A percentile compares a stretch with the other conserved stretches of the same genome.
Evolutionary conservation across 1,284 basidiomycete genomes (phyloP).

Genomic region (Grifola frondosa): DNA sequence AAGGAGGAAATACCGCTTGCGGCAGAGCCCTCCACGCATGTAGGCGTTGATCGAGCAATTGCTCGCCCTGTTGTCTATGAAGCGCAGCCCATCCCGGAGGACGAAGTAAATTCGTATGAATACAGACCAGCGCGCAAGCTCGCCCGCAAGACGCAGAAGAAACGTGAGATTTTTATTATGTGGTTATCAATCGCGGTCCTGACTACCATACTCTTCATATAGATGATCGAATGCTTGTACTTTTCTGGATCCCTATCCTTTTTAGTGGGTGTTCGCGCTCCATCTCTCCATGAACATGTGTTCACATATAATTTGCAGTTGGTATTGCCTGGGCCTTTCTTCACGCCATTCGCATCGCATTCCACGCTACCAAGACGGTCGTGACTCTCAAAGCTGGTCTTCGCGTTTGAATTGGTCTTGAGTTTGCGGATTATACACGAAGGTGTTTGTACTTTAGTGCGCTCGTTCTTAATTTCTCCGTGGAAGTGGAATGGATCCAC

Average conservation of each 20-base stretch:
- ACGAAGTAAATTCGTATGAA: conserved; percentile 65
- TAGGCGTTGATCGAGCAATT: conserved; percentile 4
- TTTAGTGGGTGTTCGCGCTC: conserved; percentile 52
- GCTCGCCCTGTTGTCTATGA: conserved; percentile 50
- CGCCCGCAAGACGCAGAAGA: conserved; percentile 58
- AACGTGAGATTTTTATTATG: conserved; percentile 52
- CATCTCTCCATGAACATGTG: conserved; percentile 3
- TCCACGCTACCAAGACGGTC: conserved; percentile 52
- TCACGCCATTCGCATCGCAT: conserved; percentile 54
- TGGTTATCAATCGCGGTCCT: conserved; percentile 1
- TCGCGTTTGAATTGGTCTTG: conserved; percentile 35
- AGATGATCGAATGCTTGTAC: conserved; percentile 91
- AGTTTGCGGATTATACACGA: no score
- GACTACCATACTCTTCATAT: conserved; percentile 12
- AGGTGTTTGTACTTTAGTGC: no score
- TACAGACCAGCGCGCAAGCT: conserved; percentile 59
- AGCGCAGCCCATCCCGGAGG: conserved; percentile 49
- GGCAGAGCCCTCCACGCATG: conserved; percentile 6
- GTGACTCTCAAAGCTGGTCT: conserved; percentile 47
- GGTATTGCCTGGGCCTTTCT: conserved; percentile 68
- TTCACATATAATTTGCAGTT: conserved; percentile 40
- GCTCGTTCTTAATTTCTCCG: no score
- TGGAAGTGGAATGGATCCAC: no score
- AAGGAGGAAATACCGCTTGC: conserved; percentile 13
- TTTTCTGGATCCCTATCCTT: conserved; percentile 94